A percentile compares a stretch with the other conserved stretches of the same genome.
These are phyloP conservation scores for Physocladia obscura DNA, from an alignment of 192 early-diverging fungal species.

Conservation along the genomic window DNA sequence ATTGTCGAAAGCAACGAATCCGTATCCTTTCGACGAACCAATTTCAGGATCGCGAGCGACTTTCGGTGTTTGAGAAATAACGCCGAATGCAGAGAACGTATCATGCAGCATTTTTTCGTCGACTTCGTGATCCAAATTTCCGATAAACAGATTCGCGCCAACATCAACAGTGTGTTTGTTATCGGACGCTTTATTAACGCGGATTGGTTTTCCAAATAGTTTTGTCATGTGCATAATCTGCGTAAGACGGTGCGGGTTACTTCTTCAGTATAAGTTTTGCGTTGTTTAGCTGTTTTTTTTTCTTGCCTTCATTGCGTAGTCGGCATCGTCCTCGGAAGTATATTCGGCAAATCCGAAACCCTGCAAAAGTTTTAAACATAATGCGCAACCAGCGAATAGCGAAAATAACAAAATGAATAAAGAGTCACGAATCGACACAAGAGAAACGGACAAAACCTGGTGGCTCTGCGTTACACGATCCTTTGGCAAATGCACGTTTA, in stretches of 20 bases:
- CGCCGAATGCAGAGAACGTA: slow-evolving; percentile 93
- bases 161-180: slow-evolving; percentile 86
- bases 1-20: slow-evolving; percentile 72
- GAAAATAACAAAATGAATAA: no score
- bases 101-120: slow-evolving; percentile 91
- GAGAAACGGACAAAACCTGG: no score
- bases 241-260: no score
- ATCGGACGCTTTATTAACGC: slow-evolving; percentile 91
- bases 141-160: slow-evolving; percentile 94
- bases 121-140: slow-evolving; percentile 78
- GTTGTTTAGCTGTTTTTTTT: background rate
- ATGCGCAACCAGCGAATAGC: no score
- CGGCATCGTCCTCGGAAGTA: slow-evolving; percentile 88
- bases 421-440: no score
- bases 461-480: slow-evolving; percentile 92
- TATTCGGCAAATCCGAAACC: slow-evolving; percentile 98
- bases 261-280: background rate
- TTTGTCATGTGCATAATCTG: slow-evolving; percentile 95
- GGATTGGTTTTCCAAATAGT: slow-evolving; percentile 90
- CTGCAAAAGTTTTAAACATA: no score
- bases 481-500: slow-evolving; percentile 84
- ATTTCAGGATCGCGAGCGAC: slow-evolving; percentile 81
- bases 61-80: slow-evolving; percentile 81
- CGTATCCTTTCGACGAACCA: slow-evolving; percentile 88
- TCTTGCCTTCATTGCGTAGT: slow-evolving; percentile 82